Evolutionary conservation across 1,139 yeast species (phyloP).

Genomic region (Scheffersomyces stambukii): DNA sequence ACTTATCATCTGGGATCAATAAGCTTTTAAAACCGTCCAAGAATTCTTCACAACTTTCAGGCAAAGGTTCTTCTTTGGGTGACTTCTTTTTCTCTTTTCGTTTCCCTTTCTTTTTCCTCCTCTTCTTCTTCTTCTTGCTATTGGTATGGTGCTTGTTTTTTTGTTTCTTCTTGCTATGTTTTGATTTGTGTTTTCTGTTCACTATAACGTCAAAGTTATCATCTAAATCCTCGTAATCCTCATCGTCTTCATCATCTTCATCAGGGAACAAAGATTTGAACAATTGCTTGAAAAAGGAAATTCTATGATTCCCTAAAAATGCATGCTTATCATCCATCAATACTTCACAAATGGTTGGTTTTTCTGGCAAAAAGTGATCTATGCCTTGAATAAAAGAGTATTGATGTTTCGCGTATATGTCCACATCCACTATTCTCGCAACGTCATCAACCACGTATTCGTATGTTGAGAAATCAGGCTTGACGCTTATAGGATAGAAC

Average conservation of each 20-base stretch:
- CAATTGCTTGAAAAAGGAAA: slow-evolving; percentile 25
- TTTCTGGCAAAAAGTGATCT: slow-evolving; percentile 44
- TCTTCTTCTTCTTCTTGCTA: slow-evolving; percentile 6
- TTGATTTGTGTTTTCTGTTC: slow-evolving; percentile 1
- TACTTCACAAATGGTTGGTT: slow-evolving; percentile 40
- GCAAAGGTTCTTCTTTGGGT: slow-evolving; percentile 12
- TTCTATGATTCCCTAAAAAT: slow-evolving; percentile 15
- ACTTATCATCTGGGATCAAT: slow-evolving; percentile 33
- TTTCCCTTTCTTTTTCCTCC: slow-evolving; percentile 11
- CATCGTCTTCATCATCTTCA: slow-evolving; percentile 3
- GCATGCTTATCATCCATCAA: slow-evolving; percentile 16
- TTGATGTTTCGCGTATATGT: slow-evolving; percentile 63
- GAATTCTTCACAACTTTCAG: slow-evolving; percentile 26
- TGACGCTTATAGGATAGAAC: slow-evolving; percentile 22
- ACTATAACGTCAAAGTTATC: background rate
- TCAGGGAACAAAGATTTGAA: slow-evolving; percentile 28
- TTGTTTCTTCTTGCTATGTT: background rate
- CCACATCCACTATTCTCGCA: slow-evolving; percentile 55
- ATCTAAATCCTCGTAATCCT: slow-evolving; percentile 1
- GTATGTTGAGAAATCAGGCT: slow-evolving; percentile 24
- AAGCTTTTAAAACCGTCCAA: slow-evolving; percentile 25
- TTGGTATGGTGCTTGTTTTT: background rate
- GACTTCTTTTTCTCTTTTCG: slow-evolving; percentile 6
- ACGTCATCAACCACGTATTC: slow-evolving; percentile 46
- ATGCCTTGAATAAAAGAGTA: slow-evolving; percentile 75